These are phyloP conservation scores for Taphrina populina DNA, from an alignment of 1,139 yeast genomes.

Conservation along the genomic window DNA sequence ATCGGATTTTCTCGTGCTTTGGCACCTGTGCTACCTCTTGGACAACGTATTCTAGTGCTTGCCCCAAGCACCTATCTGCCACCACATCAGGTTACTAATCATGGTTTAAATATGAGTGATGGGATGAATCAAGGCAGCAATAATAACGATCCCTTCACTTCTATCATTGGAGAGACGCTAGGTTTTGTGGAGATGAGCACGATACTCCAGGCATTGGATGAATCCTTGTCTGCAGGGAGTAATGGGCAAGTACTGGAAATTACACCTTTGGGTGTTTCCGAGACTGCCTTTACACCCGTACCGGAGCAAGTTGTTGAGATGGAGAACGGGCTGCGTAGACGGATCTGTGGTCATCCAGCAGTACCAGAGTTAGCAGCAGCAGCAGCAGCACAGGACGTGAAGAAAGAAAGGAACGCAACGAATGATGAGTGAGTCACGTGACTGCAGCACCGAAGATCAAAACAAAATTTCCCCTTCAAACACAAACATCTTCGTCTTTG, in stretches of 20 bases:
- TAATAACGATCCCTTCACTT: conserved; percentile 17
- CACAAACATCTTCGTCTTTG: no score
- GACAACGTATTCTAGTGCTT: conserved; percentile 23
- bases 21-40: conserved; percentile 14
- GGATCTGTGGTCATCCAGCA: neutral
- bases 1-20: conserved; percentile 21
- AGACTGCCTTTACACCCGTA: conserved; percentile 2
- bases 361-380: neutral
- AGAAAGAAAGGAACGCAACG: conserved; percentile 2
- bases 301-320: conserved; percentile 15
- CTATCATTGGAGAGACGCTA: conserved; percentile 26
- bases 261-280: neutral
- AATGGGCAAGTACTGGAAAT: conserved; percentile 27
- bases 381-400: neutral
- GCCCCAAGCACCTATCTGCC: conserved; percentile 32
- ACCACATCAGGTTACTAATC: conserved; percentile 13
- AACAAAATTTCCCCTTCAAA: no score
- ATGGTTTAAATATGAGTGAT: conserved; percentile 5
- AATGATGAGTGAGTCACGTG: no score
- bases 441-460: no score
- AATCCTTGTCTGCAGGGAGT: neutral
- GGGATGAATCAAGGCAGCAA: neutral
- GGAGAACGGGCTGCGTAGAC: conserved; percentile 19
- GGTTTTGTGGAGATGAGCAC: conserved; percentile 26
- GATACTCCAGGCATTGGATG: conserved; percentile 11